A percentile compares a stretch with the other conserved stretches of the same genome.
These are phyloP conservation scores for Backusella mclennaniae DNA, from an alignment of 192 early-diverging fungal species.

Conservation along the genomic window DNA sequence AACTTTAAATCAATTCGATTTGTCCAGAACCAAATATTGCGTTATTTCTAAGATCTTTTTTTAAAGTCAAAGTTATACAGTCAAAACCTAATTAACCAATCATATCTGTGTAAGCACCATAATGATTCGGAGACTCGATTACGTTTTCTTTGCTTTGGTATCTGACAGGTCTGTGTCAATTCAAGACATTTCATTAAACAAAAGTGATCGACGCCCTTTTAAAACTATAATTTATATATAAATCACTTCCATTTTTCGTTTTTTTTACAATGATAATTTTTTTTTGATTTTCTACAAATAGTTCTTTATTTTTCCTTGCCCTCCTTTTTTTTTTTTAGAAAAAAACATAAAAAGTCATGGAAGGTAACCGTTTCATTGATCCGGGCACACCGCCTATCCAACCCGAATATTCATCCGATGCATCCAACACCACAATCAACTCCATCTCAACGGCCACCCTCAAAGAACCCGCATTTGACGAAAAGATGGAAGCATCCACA, in stretches of 20 bases:
- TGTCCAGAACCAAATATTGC: background rate
- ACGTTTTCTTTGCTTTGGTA: background rate
- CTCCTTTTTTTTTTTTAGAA: background rate
- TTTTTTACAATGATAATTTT: background rate
- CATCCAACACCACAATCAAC: background rate
- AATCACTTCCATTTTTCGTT: background rate
- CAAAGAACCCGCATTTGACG: background rate
- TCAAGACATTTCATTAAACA: background rate
- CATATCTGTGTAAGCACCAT: background rate
- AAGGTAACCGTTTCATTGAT: constrained; percentile 25
- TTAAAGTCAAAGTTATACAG: constrained; percentile 2
- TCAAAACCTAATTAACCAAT: background rate
- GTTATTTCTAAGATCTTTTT: background rate
- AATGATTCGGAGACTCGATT: constrained; percentile 1
- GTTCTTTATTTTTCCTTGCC: background rate
- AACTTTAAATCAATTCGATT: background rate
- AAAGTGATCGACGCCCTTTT: background rate
- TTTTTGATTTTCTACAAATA: background rate
- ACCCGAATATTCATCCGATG: background rate
- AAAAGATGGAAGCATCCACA: background rate
- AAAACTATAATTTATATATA: background rate
- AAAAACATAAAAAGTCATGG: constrained; percentile 8
- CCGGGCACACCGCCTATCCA: constrained; percentile 22
- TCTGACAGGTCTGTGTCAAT: background rate
- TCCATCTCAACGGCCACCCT: background rate